These are phyloP conservation scores for Corynespora cassiicola DNA, from an alignment of 2,329 filamentous ascomycete species.

Conservation along the genomic window DNA sequence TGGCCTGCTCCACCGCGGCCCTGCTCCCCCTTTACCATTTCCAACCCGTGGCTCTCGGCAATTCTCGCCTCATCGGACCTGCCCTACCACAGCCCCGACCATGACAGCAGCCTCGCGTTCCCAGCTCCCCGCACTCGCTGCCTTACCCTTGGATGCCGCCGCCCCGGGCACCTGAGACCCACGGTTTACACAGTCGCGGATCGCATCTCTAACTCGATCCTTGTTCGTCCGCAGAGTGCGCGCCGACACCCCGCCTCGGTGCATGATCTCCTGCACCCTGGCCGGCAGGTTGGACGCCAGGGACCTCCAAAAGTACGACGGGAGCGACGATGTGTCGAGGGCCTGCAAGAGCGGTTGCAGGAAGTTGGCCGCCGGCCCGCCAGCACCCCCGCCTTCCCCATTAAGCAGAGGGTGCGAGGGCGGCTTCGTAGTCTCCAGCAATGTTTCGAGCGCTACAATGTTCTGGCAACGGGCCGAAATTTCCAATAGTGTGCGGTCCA, in stretches of 20 bases:
- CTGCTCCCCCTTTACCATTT: no score
- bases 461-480: constrained; percentile 87
- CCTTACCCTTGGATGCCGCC: constrained; percentile 52
- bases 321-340: constrained; percentile 86
- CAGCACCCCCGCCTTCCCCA: constrained; percentile 46
- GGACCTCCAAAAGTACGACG: constrained; percentile 92
- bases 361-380: constrained; percentile 56
- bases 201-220: constrained; percentile 75
- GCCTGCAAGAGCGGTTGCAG: constrained; percentile 74
- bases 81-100: constrained; percentile 80
- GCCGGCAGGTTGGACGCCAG: constrained; percentile 79
- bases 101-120: constrained; percentile 94
- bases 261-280: constrained; percentile 83
- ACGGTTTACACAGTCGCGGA: constrained; percentile 81
- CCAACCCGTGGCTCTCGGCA: no score
- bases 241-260: constrained; percentile 81
- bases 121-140: constrained; percentile 65
- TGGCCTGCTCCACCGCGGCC: no score
- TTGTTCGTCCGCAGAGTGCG: constrained; percentile 80
- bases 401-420: constrained; percentile 72
- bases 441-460: constrained; percentile 82
- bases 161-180: constrained; percentile 73
- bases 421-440: constrained; percentile 72
- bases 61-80: constrained; percentile 30
- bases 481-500: constrained; percentile 83